A percentile compares a stretch with the other conserved stretches of the same genome.
These are phyloP conservation scores for Daldinia bambusicola DNA, from an alignment of 495 filamentous ascomycete genomes.

Conservation along the genomic window DNA sequence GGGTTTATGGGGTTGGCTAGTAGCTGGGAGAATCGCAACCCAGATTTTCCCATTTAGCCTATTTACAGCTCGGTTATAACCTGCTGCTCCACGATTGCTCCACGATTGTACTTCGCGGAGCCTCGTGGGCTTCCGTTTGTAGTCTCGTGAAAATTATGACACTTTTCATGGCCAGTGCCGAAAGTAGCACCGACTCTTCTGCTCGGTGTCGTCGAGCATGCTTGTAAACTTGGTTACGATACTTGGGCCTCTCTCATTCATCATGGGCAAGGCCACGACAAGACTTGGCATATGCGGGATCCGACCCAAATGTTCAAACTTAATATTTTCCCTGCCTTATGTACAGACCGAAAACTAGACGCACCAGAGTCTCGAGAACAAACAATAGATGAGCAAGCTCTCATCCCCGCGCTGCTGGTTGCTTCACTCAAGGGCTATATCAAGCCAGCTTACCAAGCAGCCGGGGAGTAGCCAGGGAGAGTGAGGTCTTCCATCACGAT, in stretches of 20 bases:
- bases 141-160: slow-evolving; percentile 25
- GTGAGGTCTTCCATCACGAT: slow-evolving; percentile 22
- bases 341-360: slow-evolving; percentile 26
- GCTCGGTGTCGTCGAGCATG: slow-evolving; percentile 24
- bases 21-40: slow-evolving; percentile 15
- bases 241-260: background rate
- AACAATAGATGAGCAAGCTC: slow-evolving; percentile 15
- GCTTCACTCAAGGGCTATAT: slow-evolving; percentile 23
- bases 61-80: slow-evolving; percentile 38
- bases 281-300: slow-evolving; percentile 43
- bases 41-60: slow-evolving; percentile 38
- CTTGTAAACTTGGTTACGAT: slow-evolving; percentile 31
- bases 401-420: slow-evolving; percentile 4
- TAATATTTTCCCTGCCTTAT: slow-evolving; percentile 1
- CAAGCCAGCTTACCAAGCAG: slow-evolving; percentile 10
- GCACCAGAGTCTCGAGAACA: slow-evolving; percentile 14
- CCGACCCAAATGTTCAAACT: slow-evolving; percentile 30
- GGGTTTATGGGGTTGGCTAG: slow-evolving; percentile 18
- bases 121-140: slow-evolving; percentile 37
- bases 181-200: slow-evolving; percentile 39
- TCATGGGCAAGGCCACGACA: slow-evolving; percentile 30
- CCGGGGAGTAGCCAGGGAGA: slow-evolving; percentile 11
- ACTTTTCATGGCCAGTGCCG: slow-evolving; percentile 31
- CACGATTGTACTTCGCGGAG: slow-evolving; percentile 32
- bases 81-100: slow-evolving; percentile 27